Evolutionary conservation across 805 yeast species (phyloP), one percentile per base, ranked within the genome.

Genomic region (Brettanomyces anomalus): DNA sequence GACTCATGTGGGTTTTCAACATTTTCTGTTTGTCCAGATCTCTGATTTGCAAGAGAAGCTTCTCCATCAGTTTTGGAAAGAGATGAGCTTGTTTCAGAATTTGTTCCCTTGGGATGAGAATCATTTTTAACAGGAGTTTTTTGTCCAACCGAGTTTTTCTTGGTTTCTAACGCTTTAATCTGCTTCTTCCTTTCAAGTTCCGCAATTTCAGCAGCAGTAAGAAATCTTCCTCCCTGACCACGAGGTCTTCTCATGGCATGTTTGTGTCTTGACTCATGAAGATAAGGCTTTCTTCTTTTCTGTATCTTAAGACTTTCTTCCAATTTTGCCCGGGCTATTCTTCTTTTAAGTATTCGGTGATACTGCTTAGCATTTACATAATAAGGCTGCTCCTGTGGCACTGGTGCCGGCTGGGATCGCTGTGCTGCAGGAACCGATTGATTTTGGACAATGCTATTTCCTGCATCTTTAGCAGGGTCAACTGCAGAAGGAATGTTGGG

Each of bases 211-310:
- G 96, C 95, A 13, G 97, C 96, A 1, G 99, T 93, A 46, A 93
- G 65, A 52, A 93, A 93, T 47, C 99, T 71, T 5, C 99, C 99
- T 28, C 98, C 98, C 66, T 93, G 97, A 21, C 99, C 99, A 53
- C 99, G 77, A 14, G 98, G 97, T 60, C 99, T 76, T 58, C 97
- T 76, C 98, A 93, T 93, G 3, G 99, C 99, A 61, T 93, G 99
- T 60, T 93, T 90, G 61, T 93, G 99, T 54, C 99, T 74, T 16
- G 96, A 86, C 63, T 93, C 98, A 59, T 93, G 99, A 40, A 93
- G 63, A 62, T 94, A 90, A 11, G 97, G 97, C 58, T 83, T 82
- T 54, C 97, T 77, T 15, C 94, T 94, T 49, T 95, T 75, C 15
- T 93, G 89, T 4, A 85, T 85, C 56, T 86, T 83, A 49, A 90